Base-by-base conservation (phyloP, 164 flowering plant genomes). In the Liquidambar formosana region DNA sequence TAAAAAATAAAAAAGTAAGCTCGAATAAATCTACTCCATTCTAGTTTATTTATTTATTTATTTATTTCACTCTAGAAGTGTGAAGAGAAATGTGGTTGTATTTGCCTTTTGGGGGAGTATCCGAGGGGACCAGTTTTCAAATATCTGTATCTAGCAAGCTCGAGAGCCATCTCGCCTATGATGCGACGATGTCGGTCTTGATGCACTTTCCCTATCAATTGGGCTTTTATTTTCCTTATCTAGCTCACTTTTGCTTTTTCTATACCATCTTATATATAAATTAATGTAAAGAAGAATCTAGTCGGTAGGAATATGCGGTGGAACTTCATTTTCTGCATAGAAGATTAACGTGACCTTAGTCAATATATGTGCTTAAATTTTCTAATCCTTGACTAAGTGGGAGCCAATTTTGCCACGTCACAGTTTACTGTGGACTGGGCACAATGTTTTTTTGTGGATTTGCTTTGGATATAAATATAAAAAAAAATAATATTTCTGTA, bases 141-240 rank as follows among this genome's bases (percentile, higher is more conserved):
- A 33, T 2, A 2, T 33, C 6, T n/a, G n/a, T n/a, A n/a, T n/a
- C n/a, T n/a, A n/a, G 64, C 52, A 13, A 12, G 16, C 65, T 38
- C 54, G n/a, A 57, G 65, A 57, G 43, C 33, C 33, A 57, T 63
- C 65, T 61, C 18, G 57, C 44, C 64, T 51, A 63, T 48, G n/a
- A 61, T 60, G 33, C 45, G 70, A 22, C 45, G 43, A 52, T 57
- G 68, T 52, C 69, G 73, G 76, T 64, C 48, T 48, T 52, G 64
- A 57, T 53, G 53, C 53, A n/a, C 52, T 57, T n/a, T 57, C 49
- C 0, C 59, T 61, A 64, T 53, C 61, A n/a, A 57, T 28, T 62
- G 26, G 19, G 56, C 41, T 57, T 64, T n/a, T n/a, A n/a, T n/a
- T n/a, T 19, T 58, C 23, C 41, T 25, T 47, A 57, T 44, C 49